A percentile compares a stretch with the other conserved stretches of the same genome.
These are phyloP conservation scores for Aspergillus fumigatiaffinis DNA, from an alignment of 2,329 filamentous ascomycete species.

Conservation along the genomic window DNA sequence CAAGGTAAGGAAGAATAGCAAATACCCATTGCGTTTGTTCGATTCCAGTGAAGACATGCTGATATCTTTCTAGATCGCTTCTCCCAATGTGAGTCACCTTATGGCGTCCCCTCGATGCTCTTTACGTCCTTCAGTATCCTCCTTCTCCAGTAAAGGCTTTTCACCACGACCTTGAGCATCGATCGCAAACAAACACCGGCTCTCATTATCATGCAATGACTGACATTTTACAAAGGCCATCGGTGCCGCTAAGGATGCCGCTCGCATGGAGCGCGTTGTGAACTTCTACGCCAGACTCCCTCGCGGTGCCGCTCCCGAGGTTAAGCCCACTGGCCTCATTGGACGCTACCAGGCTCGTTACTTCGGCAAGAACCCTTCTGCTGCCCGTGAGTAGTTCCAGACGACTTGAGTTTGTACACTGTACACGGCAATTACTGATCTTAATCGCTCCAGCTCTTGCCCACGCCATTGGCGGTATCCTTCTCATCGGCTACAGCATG, in stretches of 20 bases:
- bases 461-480: conserved; percentile 74
- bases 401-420: not conserved
- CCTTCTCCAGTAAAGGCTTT: conserved; percentile 21
- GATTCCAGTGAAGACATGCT: conserved; percentile 30
- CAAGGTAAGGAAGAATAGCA: conserved; percentile 63
- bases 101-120: conserved; percentile 7
- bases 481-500: conserved; percentile 86
- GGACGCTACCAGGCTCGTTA: conserved; percentile 81
- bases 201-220: conserved; percentile 10
- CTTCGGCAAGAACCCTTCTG: conserved; percentile 91
- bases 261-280: conserved; percentile 96
- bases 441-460: conserved; percentile 64
- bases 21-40: conserved; percentile 7
- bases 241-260: conserved; percentile 89
- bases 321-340: conserved; percentile 75
- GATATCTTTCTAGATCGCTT: conserved; percentile 37
- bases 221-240: conserved; percentile 66
- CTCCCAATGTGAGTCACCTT: conserved; percentile 34
- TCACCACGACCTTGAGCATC: conserved; percentile 12
- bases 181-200: conserved; percentile 7
- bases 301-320: conserved; percentile 80
- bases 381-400: conserved; percentile 66
- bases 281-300: conserved; percentile 99
- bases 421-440: not conserved
- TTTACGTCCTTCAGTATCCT: conserved; percentile 10